Percentiles rank a stretch among this genome's conserved stretches.
These are phyloP conservation scores for Mucuna pruriens DNA, from an alignment of 306 rosid genomes.

Conservation along the genomic window DNA sequence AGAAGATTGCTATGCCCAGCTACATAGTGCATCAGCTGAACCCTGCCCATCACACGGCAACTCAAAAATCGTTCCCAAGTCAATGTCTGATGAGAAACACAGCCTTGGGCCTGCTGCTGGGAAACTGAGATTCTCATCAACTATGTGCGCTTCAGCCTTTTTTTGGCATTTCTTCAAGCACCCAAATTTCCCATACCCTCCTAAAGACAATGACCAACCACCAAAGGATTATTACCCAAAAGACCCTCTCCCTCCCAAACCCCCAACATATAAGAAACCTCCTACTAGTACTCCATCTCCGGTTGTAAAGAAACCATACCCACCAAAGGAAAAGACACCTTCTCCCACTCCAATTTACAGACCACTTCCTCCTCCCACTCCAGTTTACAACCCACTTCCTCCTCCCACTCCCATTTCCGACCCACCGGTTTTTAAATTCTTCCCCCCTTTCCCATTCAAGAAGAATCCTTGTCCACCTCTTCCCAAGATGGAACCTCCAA, in stretches of 20 bases:
- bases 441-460: slow-evolving; percentile 33
- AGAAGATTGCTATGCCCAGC: slow-evolving; percentile 76
- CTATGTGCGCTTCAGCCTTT: slow-evolving; percentile 60
- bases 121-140: slow-evolving; percentile 63
- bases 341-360: neutral
- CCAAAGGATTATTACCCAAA: slow-evolving; percentile 29
- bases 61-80: slow-evolving; percentile 53
- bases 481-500: slow-evolving; percentile 39
- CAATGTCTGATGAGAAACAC: slow-evolving; percentile 48
- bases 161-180: slow-evolving; percentile 54
- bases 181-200: slow-evolving; percentile 47
- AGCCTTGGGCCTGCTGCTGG: slow-evolving; percentile 49
- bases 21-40: slow-evolving; percentile 62
- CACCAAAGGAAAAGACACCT: slow-evolving; percentile 39
- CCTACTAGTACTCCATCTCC: slow-evolving; percentile 34
- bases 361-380: slow-evolving; percentile 34
- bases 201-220: slow-evolving; percentile 36
- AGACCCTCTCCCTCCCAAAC: too few species aligned
- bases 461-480: slow-evolving; percentile 32
- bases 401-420: slow-evolving; percentile 23
- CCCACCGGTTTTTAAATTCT: slow-evolving; percentile 23
- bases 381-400: slow-evolving; percentile 10
- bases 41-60: slow-evolving; percentile 67
- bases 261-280: neutral
- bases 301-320: neutral